Evolutionary conservation across 2,329 filamentous ascomycete genomes (phyloP).

Genomic region (Scorias spongiosa): DNA sequence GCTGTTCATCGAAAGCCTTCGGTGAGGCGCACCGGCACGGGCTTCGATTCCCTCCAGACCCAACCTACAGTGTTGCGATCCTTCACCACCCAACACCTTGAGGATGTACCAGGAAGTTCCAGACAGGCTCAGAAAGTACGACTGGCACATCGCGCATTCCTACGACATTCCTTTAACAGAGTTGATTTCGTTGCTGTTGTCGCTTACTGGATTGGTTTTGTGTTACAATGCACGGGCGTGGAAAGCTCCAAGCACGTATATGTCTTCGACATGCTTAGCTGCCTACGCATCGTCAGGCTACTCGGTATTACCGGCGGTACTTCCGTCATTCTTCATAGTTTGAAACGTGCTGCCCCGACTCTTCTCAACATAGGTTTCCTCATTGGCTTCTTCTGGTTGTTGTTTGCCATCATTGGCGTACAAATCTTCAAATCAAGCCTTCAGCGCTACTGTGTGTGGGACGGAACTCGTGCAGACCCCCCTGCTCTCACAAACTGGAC

Average conservation of each 20-base stretch:
- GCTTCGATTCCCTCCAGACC: constrained; percentile 24
- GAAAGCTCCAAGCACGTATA: constrained; percentile 61
- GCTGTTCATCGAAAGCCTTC: constrained; percentile 64
- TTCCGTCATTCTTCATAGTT: constrained; percentile 79
- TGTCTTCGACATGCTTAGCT: constrained; percentile 92
- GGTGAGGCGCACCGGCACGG: constrained; percentile 31
- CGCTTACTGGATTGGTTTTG: constrained; percentile 88
- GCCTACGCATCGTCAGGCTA: constrained; percentile 80
- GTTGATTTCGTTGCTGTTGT: constrained; percentile 87
- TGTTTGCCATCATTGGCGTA: constrained; percentile 92
- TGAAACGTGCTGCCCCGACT: constrained; percentile 87
- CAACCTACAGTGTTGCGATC: constrained; percentile 17
- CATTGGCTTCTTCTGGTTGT: constrained; percentile 91
- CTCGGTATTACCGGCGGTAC: constrained; percentile 86
- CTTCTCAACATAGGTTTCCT: constrained; percentile 87
- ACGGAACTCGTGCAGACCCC: constrained; percentile 26
- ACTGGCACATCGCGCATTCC: constrained; percentile 76
- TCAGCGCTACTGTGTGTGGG: constrained; percentile 33
- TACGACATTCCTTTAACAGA: constrained; percentile 90
- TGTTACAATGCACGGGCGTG: constrained; percentile 52
- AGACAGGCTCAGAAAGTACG: constrained; percentile 69
- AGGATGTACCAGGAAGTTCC: constrained; percentile 42
- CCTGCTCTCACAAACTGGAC: constrained; percentile 37
- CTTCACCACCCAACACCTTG: constrained; percentile 23
- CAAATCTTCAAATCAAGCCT: constrained; percentile 63